Percentiles rank a stretch among this genome's conserved stretches.
Evolutionary conservation across 352 stramenopile genomes (phyloP).

Genomic region (Globisporangium ultimum): DNA sequence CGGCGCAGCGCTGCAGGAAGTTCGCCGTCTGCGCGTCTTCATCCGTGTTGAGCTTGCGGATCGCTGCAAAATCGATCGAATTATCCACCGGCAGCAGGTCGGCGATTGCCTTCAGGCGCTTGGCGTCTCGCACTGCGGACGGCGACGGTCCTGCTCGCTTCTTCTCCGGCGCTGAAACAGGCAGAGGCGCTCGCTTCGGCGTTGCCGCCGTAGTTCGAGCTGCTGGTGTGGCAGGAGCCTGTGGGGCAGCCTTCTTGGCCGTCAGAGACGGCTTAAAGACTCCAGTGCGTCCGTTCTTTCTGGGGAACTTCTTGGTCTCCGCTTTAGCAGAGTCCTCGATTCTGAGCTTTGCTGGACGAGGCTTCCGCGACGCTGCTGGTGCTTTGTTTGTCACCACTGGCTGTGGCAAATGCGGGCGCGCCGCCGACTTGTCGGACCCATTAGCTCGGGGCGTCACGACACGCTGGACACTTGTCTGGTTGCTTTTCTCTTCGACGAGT

Average conservation of each 20-base stretch:
- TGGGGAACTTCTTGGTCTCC: conserved; percentile 1
- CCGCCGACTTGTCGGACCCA: not conserved
- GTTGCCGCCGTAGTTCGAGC: not conserved
- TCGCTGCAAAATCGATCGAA: conserved; percentile 9
- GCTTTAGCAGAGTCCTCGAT: not conserved
- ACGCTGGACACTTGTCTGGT: not conserved
- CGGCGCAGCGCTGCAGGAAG: conserved; percentile 28
- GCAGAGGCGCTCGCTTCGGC: not conserved
- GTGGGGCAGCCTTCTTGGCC: not conserved
- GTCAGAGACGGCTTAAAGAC: not conserved
- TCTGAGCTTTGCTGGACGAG: conserved; percentile 3
- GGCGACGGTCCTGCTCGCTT: not conserved
- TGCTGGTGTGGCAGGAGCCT: not conserved
- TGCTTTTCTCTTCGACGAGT: not conserved
- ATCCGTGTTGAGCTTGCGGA: conserved; percentile 13
- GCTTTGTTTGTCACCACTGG: not conserved
- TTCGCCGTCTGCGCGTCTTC: conserved; percentile 13
- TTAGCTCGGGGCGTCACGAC: not conserved
- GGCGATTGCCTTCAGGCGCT: conserved; percentile 11
- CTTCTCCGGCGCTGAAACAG: not conserved
- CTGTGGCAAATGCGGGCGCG: not conserved
- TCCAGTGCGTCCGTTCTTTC: conserved; percentile 5
- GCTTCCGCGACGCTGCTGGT: not conserved
- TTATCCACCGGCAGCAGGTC: conserved; percentile 7
- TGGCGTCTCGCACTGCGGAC: not conserved